These are phyloP conservation scores for Vitis amurensis DNA, from an alignment of 164 flowering plant species.

Conservation along the genomic window DNA sequence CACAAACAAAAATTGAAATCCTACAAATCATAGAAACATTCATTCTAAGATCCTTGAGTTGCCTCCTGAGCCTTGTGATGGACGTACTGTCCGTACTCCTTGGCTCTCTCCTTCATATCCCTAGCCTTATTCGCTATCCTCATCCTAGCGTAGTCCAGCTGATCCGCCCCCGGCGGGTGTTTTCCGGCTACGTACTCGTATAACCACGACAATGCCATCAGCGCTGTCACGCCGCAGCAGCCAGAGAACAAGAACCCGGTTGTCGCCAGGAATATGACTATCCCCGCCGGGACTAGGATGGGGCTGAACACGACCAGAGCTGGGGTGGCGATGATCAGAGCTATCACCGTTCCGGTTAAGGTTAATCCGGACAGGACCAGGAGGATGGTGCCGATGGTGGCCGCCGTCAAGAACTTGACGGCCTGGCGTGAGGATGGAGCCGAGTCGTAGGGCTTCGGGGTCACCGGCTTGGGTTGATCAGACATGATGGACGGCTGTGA, in stretches of 20 bases:
- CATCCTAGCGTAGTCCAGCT: constrained; percentile 40
- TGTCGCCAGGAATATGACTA: constrained; percentile 22
- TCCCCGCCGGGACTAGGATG: constrained; percentile 49
- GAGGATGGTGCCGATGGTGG: constrained; percentile 30
- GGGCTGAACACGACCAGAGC: constrained; percentile 55
- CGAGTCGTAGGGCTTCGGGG: constrained; percentile 11
- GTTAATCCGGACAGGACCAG: constrained; percentile 46
- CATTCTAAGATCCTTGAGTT: no score
- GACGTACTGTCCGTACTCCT: constrained; percentile 37
- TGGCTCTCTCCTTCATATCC: constrained; percentile 49
- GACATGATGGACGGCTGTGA: constrained; percentile 8
- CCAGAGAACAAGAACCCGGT: constrained; percentile 55
- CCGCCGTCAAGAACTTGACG: constrained; percentile 40
- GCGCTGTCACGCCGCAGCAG: constrained; percentile 47
- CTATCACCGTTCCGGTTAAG: constrained; percentile 43
- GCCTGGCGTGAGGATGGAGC: constrained; percentile 26
- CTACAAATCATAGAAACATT: no score
- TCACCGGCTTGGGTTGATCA: constrained; percentile 5
- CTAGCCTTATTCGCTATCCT: constrained; percentile 39
- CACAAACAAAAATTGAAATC: no score
- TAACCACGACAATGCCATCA: constrained; percentile 47
- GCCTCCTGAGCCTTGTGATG: no score
- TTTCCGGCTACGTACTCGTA: constrained; percentile 48
- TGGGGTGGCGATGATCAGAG: constrained; percentile 47
- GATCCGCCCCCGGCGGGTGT: constrained; percentile 46